Conservation (phyloP, 108 stramenopile species). For the Hondaea fermentalgiana region DNA sequence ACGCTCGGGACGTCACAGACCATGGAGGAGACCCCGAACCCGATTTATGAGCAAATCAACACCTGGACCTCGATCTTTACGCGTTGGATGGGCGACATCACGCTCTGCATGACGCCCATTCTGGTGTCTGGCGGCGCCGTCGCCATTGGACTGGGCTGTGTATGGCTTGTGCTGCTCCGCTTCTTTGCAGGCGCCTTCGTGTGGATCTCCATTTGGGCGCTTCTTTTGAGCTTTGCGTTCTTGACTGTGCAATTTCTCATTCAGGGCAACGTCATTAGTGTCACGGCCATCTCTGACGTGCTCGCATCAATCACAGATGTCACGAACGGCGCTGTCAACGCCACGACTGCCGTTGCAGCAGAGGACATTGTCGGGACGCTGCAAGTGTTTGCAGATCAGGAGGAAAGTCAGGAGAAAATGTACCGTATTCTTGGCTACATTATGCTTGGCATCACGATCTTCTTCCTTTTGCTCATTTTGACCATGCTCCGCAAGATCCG, state of each 20-base stretch:
- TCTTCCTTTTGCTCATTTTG: background rate
- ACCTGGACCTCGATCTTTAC: background rate
- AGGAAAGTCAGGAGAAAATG: background rate
- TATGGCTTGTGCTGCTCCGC: background rate
- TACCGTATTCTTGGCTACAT: constrained; percentile 19
- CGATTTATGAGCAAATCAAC: constrained; percentile 21
- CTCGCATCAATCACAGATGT: background rate
- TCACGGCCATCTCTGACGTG: background rate
- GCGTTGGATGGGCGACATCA: constrained; percentile 5
- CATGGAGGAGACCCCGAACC: background rate
- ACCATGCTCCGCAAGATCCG: background rate
- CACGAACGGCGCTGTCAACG: background rate
- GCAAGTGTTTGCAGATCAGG: background rate
- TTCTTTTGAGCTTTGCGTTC: background rate
- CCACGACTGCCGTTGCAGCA: background rate
- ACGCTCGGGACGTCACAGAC: background rate
- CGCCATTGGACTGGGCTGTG: background rate
- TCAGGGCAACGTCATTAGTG: background rate
- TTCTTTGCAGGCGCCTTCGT: constrained; percentile 21
- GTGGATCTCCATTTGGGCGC: background rate
- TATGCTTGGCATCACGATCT: background rate
- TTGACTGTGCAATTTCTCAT: background rate
- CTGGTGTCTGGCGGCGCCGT: background rate
- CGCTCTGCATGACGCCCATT: background rate
- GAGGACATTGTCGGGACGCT: background rate